phyloP scores from a whole-genome alignment of 139 green algal species.

The Pleodorina starrii region DNA sequence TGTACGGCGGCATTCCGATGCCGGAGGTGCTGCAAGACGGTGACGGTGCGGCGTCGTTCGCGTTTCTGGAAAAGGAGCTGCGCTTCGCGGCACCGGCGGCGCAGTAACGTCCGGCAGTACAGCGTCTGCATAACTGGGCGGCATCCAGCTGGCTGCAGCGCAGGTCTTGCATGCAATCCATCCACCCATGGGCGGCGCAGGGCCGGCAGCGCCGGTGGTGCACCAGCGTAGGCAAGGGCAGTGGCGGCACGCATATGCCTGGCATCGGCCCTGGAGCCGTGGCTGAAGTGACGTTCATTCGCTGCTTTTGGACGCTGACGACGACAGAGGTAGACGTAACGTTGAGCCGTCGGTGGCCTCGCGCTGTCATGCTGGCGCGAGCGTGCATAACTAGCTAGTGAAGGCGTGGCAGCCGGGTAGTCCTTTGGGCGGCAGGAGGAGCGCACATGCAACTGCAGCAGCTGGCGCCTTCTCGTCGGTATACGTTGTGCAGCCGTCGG shows the following conservation, averaged over 20 bases:
- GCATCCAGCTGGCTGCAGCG: background rate
- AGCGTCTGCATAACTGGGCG: background rate
- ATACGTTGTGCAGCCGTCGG: background rate
- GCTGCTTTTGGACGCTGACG: background rate
- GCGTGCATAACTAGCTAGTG: background rate
- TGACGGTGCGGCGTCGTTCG: slow-evolving; percentile 60
- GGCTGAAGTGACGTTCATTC: background rate
- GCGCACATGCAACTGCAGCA: background rate
- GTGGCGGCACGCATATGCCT: too few relatives aligned
- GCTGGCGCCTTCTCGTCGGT: background rate
- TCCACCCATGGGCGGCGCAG: too few relatives aligned
- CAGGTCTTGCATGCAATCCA: background rate
- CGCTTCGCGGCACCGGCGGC: slow-evolving; percentile 45
- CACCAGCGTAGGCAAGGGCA: too few relatives aligned
- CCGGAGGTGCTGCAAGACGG: slow-evolving; percentile 70
- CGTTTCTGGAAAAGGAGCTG: slow-evolving; percentile 79
- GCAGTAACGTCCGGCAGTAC: background rate
- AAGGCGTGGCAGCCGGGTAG: background rate
- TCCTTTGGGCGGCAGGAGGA: background rate
- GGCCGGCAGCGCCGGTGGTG: background rate
- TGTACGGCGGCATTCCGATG: slow-evolving; percentile 80
- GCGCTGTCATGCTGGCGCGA: background rate
- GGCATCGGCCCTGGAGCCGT: background rate
- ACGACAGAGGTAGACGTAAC: background rate
- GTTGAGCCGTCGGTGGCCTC: background rate